phyloP scores from a whole-genome alignment of 768 basidiomycete genomes.

The Russula earlei region DNA sequence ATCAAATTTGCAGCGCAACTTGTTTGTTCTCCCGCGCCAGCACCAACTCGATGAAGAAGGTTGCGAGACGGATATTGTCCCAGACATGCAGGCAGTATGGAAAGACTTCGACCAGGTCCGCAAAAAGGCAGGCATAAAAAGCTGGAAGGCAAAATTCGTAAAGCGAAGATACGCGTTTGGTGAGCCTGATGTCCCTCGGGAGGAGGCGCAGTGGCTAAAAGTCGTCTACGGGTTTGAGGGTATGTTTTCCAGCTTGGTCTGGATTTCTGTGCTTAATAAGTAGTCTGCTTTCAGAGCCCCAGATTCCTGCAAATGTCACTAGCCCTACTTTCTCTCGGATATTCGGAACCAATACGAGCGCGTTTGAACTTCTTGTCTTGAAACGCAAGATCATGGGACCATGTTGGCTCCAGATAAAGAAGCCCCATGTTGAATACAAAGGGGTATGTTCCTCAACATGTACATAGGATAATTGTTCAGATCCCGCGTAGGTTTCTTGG shows the following conservation, averaged over 20 bases:
- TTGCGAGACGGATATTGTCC: slow-evolving; percentile 66
- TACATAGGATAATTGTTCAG: background rate
- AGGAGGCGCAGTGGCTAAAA: slow-evolving; percentile 83
- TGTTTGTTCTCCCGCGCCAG: slow-evolving; percentile 79
- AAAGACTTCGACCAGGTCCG: slow-evolving; percentile 76
- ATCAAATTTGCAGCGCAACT: slow-evolving; percentile 77
- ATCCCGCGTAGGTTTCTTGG: slow-evolving; percentile 72
- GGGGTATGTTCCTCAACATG: slow-evolving; percentile 44
- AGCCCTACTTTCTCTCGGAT: slow-evolving; percentile 82
- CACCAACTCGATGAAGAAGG: slow-evolving; percentile 48
- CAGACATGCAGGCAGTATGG: slow-evolving; percentile 62
- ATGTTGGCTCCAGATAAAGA: slow-evolving; percentile 87
- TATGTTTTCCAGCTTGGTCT: slow-evolving; percentile 23
- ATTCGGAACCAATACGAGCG: slow-evolving; percentile 85
- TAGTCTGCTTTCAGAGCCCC: slow-evolving; percentile 42
- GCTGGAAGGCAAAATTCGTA: slow-evolving; percentile 78
- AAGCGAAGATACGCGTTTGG: slow-evolving; percentile 90
- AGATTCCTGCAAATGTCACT: slow-evolving; percentile 59
- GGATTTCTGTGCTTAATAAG: background rate
- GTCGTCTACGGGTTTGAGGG: slow-evolving; percentile 86
- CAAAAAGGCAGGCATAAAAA: slow-evolving; percentile 54
- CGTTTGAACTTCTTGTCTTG: slow-evolving; percentile 87
- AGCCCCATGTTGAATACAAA: slow-evolving; percentile 63
- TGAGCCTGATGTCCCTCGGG: slow-evolving; percentile 67
- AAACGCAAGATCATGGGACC: slow-evolving; percentile 99